These are phyloP conservation scores for Teunomyces cretensis DNA, from an alignment of 805 yeast genomes.

Conservation along the genomic window DNA sequence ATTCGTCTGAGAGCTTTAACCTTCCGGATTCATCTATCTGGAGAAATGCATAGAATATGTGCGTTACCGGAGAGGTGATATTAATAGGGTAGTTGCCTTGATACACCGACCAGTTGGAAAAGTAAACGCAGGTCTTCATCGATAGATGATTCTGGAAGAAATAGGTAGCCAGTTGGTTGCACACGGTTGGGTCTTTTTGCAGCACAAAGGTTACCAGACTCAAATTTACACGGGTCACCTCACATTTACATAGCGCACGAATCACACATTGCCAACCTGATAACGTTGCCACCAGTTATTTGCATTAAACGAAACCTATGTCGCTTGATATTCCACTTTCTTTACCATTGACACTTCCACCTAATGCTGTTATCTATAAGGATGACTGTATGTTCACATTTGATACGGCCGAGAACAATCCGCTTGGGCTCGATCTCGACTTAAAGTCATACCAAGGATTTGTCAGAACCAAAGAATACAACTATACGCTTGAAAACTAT, in stretches of 20 bases:
- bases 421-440: constrained; percentile 71
- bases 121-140: constrained; percentile 43
- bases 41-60: constrained; percentile 78
- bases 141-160: too few relatives aligned
- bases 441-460: constrained; percentile 72
- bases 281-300: neutral
- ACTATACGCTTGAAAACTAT: constrained; percentile 61
- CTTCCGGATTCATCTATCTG: constrained; percentile 57
- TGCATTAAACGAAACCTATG: neutral
- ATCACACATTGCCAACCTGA: neutral
- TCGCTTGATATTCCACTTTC: constrained; percentile 10
- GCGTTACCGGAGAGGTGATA: constrained; percentile 61
- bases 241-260: neutral
- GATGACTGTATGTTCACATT: constrained; percentile 92
- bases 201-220: neutral
- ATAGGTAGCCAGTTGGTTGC: neutral
- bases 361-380: constrained; percentile 53
- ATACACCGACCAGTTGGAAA: constrained; percentile 48
- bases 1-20: constrained; percentile 55
- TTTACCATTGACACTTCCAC: constrained; percentile 20
- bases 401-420: constrained; percentile 56
- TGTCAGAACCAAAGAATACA: constrained; percentile 39
- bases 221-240: neutral
- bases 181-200: neutral
- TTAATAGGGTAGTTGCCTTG: constrained; percentile 54